Evolutionary conservation across 805 yeast genomes (phyloP).

Genomic region (Candida tallmaniae): DNA sequence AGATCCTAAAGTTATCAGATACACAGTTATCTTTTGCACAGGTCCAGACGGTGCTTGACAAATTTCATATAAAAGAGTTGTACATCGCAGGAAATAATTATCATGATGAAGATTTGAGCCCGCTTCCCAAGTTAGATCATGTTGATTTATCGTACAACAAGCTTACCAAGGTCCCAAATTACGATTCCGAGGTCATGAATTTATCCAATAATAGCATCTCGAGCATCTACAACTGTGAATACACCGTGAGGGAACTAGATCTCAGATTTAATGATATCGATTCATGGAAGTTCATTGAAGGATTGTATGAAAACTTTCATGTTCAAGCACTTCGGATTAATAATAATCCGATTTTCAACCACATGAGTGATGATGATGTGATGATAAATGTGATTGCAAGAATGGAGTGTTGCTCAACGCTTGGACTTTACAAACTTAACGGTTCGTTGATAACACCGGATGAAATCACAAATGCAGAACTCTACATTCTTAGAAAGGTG

Average conservation of each 20-base stretch:
- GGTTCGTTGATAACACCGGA: slow-evolving; percentile 47
- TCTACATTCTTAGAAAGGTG: slow-evolving; percentile 57
- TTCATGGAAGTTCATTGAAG: slow-evolving; percentile 48
- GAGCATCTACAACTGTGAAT: neutral
- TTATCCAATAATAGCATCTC: slow-evolving; percentile 10
- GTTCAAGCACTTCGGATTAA: slow-evolving; percentile 45
- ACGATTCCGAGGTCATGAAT: slow-evolving; percentile 13
- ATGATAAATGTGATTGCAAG: slow-evolving; percentile 45
- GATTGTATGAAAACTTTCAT: slow-evolving; percentile 27
- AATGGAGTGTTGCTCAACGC: slow-evolving; percentile 21
- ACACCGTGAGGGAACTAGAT: slow-evolving; percentile 31
- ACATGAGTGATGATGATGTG: slow-evolving; percentile 25
- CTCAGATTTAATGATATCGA: slow-evolving; percentile 46
- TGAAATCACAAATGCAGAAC: slow-evolving; percentile 62
- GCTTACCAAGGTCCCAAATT: slow-evolving; percentile 25
- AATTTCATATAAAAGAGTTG: slow-evolving; percentile 30
- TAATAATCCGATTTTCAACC: slow-evolving; percentile 47
- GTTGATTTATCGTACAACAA: slow-evolving; percentile 41
- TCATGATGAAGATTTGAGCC: slow-evolving; percentile 14
- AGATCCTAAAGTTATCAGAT: slow-evolving; percentile 22
- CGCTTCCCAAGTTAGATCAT: slow-evolving; percentile 3
- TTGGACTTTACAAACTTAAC: slow-evolving; percentile 44
- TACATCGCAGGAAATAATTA: slow-evolving; percentile 32
- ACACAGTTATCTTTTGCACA: slow-evolving; percentile 15
- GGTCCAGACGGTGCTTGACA: slow-evolving; percentile 16